Conservation (phyloP, 148 eudicot species). For the Camellia sinensis region DNA sequence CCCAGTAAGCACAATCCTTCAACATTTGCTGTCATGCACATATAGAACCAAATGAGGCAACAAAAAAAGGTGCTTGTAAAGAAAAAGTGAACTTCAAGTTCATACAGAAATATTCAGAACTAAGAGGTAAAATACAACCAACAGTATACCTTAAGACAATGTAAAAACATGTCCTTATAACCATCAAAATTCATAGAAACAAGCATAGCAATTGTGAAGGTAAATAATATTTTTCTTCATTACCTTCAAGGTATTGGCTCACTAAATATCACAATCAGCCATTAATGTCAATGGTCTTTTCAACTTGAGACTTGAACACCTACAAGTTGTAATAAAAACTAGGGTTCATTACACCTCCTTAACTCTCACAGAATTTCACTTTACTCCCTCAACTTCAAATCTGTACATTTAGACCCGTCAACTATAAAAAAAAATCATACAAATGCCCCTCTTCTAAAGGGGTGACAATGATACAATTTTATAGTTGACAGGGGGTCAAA, state of each 20-base stretch:
- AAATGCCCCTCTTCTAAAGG: too few relatives aligned
- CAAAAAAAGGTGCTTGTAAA: background rate
- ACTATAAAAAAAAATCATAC: too few relatives aligned
- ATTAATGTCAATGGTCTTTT: background rate
- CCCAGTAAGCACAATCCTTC: conserved; percentile 71
- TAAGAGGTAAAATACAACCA: background rate
- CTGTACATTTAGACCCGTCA: too few relatives aligned
- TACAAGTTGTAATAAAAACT: too few relatives aligned
- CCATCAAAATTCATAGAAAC: background rate
- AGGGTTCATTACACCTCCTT: too few relatives aligned
- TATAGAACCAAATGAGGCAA: conserved; percentile 17
- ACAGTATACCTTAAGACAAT: background rate
- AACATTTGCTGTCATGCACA: conserved; percentile 40
- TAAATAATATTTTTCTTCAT: background rate
- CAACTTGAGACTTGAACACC: too few relatives aligned
- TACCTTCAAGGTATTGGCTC: background rate
- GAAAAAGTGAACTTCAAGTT: conserved; percentile 4
- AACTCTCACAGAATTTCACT: too few relatives aligned
- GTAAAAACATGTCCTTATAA: background rate
- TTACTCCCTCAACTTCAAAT: too few relatives aligned
- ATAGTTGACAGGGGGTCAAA: too few relatives aligned
- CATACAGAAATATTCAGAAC: background rate
- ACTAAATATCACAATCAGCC: background rate
- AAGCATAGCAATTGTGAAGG: background rate
- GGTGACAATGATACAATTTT: too few relatives aligned